These are phyloP conservation scores for Amborella trichopoda DNA, from an alignment of 164 flowering plant genomes.

Conservation along the genomic window DNA sequence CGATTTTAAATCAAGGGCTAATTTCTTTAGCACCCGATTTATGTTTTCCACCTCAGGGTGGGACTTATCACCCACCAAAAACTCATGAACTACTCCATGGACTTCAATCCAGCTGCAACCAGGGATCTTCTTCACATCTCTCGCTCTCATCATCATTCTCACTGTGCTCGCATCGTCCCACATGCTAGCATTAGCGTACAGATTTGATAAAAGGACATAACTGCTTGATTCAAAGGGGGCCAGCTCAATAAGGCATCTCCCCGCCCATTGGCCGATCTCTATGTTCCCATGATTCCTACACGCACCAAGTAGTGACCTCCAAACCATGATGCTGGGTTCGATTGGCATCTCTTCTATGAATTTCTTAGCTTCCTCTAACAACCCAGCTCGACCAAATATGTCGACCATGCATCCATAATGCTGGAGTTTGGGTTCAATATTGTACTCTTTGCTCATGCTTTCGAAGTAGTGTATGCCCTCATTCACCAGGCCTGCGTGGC, in stretches of 20 bases:
- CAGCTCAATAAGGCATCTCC: constrained; percentile 22
- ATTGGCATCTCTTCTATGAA: constrained; percentile 50
- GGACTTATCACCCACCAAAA: constrained; percentile 35
- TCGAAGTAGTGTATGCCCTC: constrained; percentile 56
- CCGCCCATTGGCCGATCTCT: constrained; percentile 15
- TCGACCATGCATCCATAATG: constrained; percentile 77
- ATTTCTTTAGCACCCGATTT: too few relatives aligned
- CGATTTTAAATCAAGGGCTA: too few relatives aligned
- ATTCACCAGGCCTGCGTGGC: constrained; percentile 56
- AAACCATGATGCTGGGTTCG: constrained; percentile 49
- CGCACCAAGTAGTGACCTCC: constrained; percentile 56
- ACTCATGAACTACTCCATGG: constrained; percentile 49
- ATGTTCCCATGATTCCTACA: constrained; percentile 11
- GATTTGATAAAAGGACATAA: constrained; percentile 49
- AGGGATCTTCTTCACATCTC: constrained; percentile 33
- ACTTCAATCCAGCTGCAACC: constrained; percentile 70
- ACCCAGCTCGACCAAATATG: constrained; percentile 54
- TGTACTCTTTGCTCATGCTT: constrained; percentile 43
- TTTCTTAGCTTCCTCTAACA: constrained; percentile 34
- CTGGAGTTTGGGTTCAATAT: constrained; percentile 44
- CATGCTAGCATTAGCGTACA: constrained; percentile 39
- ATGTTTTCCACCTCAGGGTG: constrained; percentile 35
- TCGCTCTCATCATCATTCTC: constrained; percentile 37
- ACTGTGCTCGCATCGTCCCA: constrained; percentile 43
- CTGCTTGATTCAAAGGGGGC: constrained; percentile 31